Base-by-base conservation (phyloP, 2,329 filamentous ascomycete genomes). In the Escovopsis sp. region DNA sequence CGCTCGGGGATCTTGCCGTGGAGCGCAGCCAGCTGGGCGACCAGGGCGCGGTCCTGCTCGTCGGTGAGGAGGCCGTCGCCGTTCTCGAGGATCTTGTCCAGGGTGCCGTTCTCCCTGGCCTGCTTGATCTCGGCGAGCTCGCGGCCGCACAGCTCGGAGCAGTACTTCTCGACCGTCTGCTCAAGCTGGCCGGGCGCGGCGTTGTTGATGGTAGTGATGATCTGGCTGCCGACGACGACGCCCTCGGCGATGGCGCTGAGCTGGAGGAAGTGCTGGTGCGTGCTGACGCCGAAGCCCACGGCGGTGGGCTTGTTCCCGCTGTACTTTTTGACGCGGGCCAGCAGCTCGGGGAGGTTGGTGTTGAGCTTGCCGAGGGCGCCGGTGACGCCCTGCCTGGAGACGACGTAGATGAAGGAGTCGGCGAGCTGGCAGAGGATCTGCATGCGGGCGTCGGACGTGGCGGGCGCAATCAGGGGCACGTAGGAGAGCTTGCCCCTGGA, bases 391-490 rank as follows among this genome's bases (percentile, higher is more conserved):
- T 94, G 93, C 53, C 89, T 76, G 24, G 89, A 96, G 43, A 98
- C 91, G 47, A 98, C 88, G 60, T 98, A 98, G 65, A 98, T 94
- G 68, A 96, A 98, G 4, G 88, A 95, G 64, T 96, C 89, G 56
- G 91, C 91, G 48, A 98, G 89, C 60, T 85, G 79, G 74, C 91
- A 98, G 11, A 98, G 80, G 34, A 95, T 74, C 65, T 84, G 89
- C 88, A 98, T 94, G 55, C 91, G 84, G 49, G 77, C 72, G 53
- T 95, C 87, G 7, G 87, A 94, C 2, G 91, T 96, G 10, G 88
- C 79, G 7, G 91, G 91, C 1, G 91, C 89, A 53, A 98, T 95
- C 41, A 98, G 71, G n/a, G 91, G 91, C 12, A 98, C 84, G 59
- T 96, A 98, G 6, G 88, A 95, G 30, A 98, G 76, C 24, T 81